Evolutionary conservation across 371 early-diverging fungal species (phyloP), one percentile per base, ranked within the genome.

Genomic region (Rhizopus delemar): DNA sequence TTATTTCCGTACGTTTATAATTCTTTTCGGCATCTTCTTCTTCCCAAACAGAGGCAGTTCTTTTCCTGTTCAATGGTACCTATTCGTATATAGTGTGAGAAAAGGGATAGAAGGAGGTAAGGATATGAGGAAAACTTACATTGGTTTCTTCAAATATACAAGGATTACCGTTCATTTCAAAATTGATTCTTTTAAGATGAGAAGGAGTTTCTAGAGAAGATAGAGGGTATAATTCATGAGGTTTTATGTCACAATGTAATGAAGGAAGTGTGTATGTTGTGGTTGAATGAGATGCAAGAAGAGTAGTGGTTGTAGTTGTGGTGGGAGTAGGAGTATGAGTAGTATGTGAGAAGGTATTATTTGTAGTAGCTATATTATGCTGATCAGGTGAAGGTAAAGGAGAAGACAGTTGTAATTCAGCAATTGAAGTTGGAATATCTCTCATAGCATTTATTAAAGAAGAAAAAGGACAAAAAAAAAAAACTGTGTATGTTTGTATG

Each of bases 41-140:
- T 7, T 65, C 65, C 68, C 68, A 68, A 15, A 41, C 41, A 4
- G 68, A 59, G 32, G 68, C 68, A 33, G 68, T 59, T 49, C 68
- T 56, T 53, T 68, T 68, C 51, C 68, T 59, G 15, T 59, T 33
- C 46, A 58, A 32, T 45, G 16, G 49, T 29, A 33, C 43, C 29
- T 35, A 33, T 29, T 16, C 51, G 41, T 32, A 32, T 50, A 49
- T 13, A 48, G 11, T 12, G 38, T 22, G 5, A 36, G 28, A 31
- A 50, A 12, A 51, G 3, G 29, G 5, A 8, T 4, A 32, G 28
- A n/a, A 43, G 12, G 41, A 33, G 8, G 32, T 29, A 32, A 13
- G 29, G 16, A n/a, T 48, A 29, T 22, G 13, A 29, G 28, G 8
- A 6, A 49, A 15, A n/a, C 38, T 56, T 60, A 63, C 63, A 16